Conservation (phyloP, 2,329 filamentous ascomycete genomes). For the Cordyceps cateniannulata region DNA sequence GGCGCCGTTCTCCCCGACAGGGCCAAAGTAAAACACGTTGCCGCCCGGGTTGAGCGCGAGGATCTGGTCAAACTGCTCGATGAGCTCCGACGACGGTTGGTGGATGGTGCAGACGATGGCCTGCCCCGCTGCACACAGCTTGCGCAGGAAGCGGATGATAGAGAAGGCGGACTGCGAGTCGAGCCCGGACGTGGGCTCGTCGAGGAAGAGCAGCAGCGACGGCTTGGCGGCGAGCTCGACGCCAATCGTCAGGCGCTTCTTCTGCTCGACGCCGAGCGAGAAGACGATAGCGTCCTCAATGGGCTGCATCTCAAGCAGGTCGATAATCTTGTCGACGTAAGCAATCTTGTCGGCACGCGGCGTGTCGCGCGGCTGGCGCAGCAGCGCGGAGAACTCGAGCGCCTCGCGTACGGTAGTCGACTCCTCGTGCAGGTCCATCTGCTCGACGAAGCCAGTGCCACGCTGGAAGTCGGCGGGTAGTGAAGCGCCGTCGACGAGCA, state of each 20-base stretch:
- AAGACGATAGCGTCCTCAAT: conserved; percentile 58
- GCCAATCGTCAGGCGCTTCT: conserved; percentile 50
- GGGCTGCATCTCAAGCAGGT: conserved; percentile 60
- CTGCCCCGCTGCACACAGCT: conserved; percentile 53
- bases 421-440: conserved; percentile 62
- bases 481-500: conserved; percentile 68
- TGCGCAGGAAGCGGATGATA: conserved; percentile 55
- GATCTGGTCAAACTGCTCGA: conserved; percentile 51
- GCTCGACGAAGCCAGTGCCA: conserved; percentile 64
- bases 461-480: conserved; percentile 72
- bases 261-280: conserved; percentile 55
- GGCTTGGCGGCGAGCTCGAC: conserved; percentile 52
- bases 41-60: conserved; percentile 48
- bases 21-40: conserved; percentile 47
- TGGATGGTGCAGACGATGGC: conserved; percentile 56
- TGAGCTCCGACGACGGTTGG: conserved; percentile 50
- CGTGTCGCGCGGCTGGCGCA: conserved; percentile 54
- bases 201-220: conserved; percentile 57
- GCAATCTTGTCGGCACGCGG: conserved; percentile 56
- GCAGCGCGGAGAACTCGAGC: conserved; percentile 57
- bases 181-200: conserved; percentile 54
- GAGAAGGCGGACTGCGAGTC: conserved; percentile 54
- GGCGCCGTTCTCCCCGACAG: conserved; percentile 43
- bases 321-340: conserved; percentile 63
- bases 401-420: conserved; percentile 62